Base-by-base conservation (phyloP, 2,329 filamentous ascomycete species). In the Diaporthe australafricana region DNA sequence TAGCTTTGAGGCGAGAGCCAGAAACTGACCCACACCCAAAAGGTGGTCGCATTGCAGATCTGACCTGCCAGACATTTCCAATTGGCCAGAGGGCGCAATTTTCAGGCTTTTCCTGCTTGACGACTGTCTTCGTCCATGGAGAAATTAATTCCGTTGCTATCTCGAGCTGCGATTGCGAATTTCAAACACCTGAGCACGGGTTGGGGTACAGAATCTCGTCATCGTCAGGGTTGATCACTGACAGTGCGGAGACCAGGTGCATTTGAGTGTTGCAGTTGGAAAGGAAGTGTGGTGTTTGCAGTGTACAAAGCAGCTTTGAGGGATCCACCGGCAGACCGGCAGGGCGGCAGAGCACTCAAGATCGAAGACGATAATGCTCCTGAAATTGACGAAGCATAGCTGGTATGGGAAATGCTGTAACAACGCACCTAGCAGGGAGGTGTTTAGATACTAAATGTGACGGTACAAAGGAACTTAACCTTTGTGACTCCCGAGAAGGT, bases 1-100 rank as follows among this genome's bases (percentile, higher is more conserved):
- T 32, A 67, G 69, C 60, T 56, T 67, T 70, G 60, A 57, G 52
- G 60, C 69, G 69, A 67, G 20, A 17, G 25, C n/a, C 45, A 38
- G 30, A 27, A n/a, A 27, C 30, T 65, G 45, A 65, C 42, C 60
- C 42, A 27, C 60, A n/a, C 35, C 45, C n/a, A 45, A 20, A 32
- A 11, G 57, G 42, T 9, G 20, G 40, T 48, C 14, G 27, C 27
- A 25, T 35, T 63, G 60, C 60, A 63, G 60, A 48, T 65, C 60
- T 65, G 60, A 14, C 60, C 30, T 27, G 60, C n/a, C 35, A 48
- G n/a, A 63, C 42, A 48, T 48, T 30, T 27, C 42, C 42, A 63
- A 48, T 48, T 17, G 57, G 42, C 57, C 27, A 48, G 32, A 48
- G 45, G 7, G 42, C 12, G 30, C 7, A 32, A 20, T 25, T 48